These are phyloP conservation scores for Lumnitzera littorea DNA, from an alignment of 345 rosid genomes.

Conservation along the genomic window DNA sequence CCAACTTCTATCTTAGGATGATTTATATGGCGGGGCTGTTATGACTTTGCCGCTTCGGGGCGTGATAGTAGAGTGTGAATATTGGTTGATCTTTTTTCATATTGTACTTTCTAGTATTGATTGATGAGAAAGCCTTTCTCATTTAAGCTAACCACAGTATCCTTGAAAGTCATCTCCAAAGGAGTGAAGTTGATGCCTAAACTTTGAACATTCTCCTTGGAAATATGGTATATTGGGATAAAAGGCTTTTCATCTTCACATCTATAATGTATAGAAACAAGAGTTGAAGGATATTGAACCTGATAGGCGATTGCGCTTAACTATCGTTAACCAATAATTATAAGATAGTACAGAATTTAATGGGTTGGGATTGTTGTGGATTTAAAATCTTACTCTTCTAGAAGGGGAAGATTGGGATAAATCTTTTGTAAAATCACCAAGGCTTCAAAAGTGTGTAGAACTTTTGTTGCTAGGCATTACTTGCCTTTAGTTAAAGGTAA, in stretches of 20 bases:
- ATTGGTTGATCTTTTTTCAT: no score
- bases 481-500: slow-evolving; percentile 33
- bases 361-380: no score
- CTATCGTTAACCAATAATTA: no score
- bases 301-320: no score
- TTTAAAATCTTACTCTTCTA: slow-evolving; percentile 18
- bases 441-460: slow-evolving; percentile 5
- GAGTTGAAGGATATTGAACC: no score
- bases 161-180: slow-evolving; percentile 44
- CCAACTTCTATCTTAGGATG: no score
- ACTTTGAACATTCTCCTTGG: slow-evolving; percentile 37
- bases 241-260: slow-evolving; percentile 23
- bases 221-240: slow-evolving; percentile 25
- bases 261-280: slow-evolving; percentile 15
- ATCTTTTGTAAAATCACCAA: slow-evolving; percentile 13
- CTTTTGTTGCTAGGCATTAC: slow-evolving; percentile 25
- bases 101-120: no score
- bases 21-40: no score
- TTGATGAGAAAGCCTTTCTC: slow-evolving; percentile 29
- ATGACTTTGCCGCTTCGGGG: no score
- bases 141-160: slow-evolving; percentile 52
- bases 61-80: no score
- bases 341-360: no score
- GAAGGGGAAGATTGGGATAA: slow-evolving; percentile 16
- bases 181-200: slow-evolving; percentile 50